Percentiles rank a stretch among this genome's conserved stretches.
Evolutionary conservation across 768 basidiomycete species (phyloP).

Genomic region (Lactifluus rugatus): DNA sequence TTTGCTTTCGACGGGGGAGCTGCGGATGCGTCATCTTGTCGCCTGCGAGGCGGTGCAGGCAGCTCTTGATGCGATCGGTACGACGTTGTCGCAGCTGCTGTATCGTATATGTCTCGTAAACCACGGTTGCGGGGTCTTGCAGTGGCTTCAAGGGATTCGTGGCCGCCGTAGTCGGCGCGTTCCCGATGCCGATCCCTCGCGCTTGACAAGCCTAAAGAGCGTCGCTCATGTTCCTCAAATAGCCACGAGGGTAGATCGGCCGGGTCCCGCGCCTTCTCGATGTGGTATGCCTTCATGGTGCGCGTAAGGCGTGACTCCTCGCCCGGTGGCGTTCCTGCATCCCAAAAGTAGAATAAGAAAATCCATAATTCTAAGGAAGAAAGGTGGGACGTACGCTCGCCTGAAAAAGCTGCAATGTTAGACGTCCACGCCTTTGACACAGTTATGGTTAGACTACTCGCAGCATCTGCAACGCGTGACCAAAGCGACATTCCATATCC

Average conservation of each 20-base stretch:
- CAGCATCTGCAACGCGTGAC: constrained; percentile 46
- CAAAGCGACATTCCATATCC: constrained; percentile 42
- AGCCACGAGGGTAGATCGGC: constrained; percentile 58
- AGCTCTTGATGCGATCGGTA: neutral
- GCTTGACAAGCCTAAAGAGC: constrained; percentile 21
- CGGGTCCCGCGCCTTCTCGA: constrained; percentile 46
- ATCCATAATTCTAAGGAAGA: neutral
- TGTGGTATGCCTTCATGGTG: constrained; percentile 62
- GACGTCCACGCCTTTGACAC: constrained; percentile 48
- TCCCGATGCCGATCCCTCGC: constrained; percentile 17
- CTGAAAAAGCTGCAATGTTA: constrained; percentile 9
- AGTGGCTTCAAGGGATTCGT: constrained; percentile 14
- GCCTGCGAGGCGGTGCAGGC: neutral
- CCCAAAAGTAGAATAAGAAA: neutral
- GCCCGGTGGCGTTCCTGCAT: constrained; percentile 40
- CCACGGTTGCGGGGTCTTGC: constrained; percentile 23
- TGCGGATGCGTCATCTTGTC: constrained; percentile 17
- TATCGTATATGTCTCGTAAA: constrained; percentile 32
- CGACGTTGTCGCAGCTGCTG: constrained; percentile 18
- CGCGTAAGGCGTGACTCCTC: constrained; percentile 50
- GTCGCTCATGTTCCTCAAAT: constrained; percentile 48
- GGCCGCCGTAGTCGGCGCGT: constrained; percentile 7
- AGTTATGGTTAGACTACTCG: constrained; percentile 43
- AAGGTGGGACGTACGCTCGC: constrained; percentile 11
- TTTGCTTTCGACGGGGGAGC: constrained; percentile 30